Evolutionary conservation across 106 monocot species (phyloP).

Genomic region (Triglochin maritima): DNA sequence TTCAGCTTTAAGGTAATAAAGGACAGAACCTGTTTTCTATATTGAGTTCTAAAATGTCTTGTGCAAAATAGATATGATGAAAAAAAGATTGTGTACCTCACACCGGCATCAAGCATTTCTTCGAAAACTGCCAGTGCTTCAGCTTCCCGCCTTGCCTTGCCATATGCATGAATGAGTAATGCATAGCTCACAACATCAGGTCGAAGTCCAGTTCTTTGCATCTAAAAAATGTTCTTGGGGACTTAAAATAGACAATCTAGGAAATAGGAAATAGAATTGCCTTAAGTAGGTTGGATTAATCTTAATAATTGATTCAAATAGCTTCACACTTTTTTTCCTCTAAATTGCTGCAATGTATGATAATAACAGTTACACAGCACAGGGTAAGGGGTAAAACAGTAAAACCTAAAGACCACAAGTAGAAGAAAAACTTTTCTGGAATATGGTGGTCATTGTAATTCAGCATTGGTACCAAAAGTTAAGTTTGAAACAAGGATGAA

Average conservation of each 20-base stretch:
- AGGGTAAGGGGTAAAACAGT: too few species aligned
- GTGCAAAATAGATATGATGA: neutral
- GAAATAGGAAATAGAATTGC: neutral
- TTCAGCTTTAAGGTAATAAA: too few species aligned
- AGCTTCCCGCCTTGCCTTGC: slow-evolving; percentile 88
- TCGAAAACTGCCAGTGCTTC: slow-evolving; percentile 99
- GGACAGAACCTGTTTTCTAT: too few species aligned
- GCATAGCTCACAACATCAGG: slow-evolving; percentile 99
- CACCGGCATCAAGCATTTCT: slow-evolving; percentile 96
- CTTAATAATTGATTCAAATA: neutral
- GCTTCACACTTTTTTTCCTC: too few species aligned
- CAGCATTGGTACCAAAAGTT: too few species aligned
- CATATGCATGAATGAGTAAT: slow-evolving; percentile 85
- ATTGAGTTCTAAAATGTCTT: neutral
- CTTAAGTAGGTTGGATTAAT: neutral
- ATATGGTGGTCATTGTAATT: too few species aligned
- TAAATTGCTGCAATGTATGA: too few species aligned
- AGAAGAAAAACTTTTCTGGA: too few species aligned
- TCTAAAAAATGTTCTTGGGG: slow-evolving; percentile 25
- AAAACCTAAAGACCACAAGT: too few species aligned
- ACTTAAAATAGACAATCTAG: neutral
- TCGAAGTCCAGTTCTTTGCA: slow-evolving; percentile 76
- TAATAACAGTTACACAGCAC: too few species aligned
- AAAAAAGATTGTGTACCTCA: slow-evolving; percentile 79
- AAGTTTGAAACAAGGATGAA: too few species aligned